Evolutionary conservation across 805 yeast species (phyloP).

Genomic region (Cyberlindnera sargentensis): DNA sequence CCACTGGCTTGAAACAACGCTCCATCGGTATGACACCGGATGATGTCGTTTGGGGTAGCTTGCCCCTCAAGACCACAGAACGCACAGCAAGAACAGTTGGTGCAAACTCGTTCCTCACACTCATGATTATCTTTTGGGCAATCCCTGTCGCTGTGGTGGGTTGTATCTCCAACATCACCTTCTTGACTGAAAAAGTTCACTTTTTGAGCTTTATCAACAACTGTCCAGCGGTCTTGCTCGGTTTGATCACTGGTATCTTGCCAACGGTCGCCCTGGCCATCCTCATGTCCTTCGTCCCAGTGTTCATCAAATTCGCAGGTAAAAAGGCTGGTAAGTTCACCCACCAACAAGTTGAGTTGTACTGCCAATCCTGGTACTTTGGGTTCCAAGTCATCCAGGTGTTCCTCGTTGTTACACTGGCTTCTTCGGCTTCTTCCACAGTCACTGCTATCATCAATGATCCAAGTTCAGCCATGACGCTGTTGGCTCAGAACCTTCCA

Average conservation of each 20-base stretch:
- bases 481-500: constrained; percentile 75
- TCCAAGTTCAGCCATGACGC: constrained; percentile 65
- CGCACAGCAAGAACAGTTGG: constrained; percentile 50
- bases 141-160: constrained; percentile 98
- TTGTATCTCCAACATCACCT: constrained; percentile 79
- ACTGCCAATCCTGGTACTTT: constrained; percentile 83
- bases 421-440: constrained; percentile 77
- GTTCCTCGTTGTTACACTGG: constrained; percentile 73
- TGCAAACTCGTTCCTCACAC: constrained; percentile 58
- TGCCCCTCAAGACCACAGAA: constrained; percentile 48
- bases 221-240: constrained; percentile 63
- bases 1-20: constrained; percentile 35
- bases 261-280: constrained; percentile 79
- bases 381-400: constrained; percentile 90
- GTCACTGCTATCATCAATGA: constrained; percentile 59
- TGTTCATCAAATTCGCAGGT: constrained; percentile 73
- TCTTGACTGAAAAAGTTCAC: constrained; percentile 59
- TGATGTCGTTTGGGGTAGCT: constrained; percentile 79
- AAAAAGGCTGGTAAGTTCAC: constrained; percentile 67
- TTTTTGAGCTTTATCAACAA: constrained; percentile 72
- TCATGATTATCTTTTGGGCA: constrained; percentile 83
- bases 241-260: constrained; percentile 79
- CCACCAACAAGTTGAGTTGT: constrained; percentile 62
- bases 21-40: constrained; percentile 67
- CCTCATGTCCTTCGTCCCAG: constrained; percentile 83